phyloP scores from a whole-genome alignment of 2,329 filamentous ascomycete genomes.

The Trichoderma koningiopsis region DNA sequence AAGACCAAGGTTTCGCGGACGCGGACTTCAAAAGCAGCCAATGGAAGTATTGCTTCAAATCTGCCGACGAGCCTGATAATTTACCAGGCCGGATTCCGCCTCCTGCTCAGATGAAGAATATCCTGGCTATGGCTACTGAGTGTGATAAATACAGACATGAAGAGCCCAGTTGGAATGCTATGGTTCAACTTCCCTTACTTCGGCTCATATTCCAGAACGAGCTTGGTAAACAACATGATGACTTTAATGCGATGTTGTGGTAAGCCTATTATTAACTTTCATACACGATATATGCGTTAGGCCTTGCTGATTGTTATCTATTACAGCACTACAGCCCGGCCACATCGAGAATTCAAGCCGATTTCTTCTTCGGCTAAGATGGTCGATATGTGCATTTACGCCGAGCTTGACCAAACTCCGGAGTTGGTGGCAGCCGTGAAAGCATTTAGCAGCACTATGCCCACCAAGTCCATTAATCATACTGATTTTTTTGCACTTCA shows the following conservation, averaged over 20 bases:
- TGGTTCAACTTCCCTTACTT: not conserved
- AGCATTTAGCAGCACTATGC: conserved; percentile 7
- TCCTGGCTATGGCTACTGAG: not conserved
- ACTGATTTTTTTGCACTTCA: conserved; percentile 15
- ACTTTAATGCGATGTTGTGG: conserved; percentile 16
- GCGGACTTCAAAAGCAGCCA: not conserved
- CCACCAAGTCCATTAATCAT: conserved; percentile 23
- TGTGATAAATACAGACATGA: not conserved
- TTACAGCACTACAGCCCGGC: conserved; percentile 12
- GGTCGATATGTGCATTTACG: conserved; percentile 21
- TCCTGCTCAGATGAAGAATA: not conserved
- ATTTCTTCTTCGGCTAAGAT: conserved; percentile 1
- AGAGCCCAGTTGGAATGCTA: not conserved
- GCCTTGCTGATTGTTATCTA: not conserved
- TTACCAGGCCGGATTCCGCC: conserved; percentile 7
- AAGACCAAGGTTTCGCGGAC: not conserved
- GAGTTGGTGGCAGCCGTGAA: not conserved
- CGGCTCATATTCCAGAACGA: not conserved
- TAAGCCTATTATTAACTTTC: conserved; percentile 5
- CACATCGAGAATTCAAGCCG: conserved; percentile 20
- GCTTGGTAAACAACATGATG: not conserved
- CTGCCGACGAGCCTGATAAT: not conserved
- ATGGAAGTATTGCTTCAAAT: not conserved
- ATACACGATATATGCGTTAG: not conserved
- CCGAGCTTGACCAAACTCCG: not conserved